phyloP scores from a whole-genome alignment of 345 rosid genomes.

The Gynandropsis gynandra region DNA sequence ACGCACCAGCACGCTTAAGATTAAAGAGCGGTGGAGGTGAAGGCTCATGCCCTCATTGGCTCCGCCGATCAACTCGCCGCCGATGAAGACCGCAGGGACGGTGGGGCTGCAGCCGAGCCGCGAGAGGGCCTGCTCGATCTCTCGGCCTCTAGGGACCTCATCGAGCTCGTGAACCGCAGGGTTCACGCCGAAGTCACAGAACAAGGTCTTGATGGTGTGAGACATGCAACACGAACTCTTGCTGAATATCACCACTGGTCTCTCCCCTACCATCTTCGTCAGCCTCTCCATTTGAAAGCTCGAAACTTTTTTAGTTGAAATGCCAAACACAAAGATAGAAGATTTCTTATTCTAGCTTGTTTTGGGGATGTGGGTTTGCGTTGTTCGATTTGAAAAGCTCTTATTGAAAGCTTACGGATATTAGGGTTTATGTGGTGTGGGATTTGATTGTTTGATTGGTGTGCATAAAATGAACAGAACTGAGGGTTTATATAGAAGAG shows the following conservation, averaged over 20 bases:
- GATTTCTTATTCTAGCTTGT: no score
- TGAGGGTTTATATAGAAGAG: slow-evolving; percentile 19
- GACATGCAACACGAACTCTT: slow-evolving; percentile 71
- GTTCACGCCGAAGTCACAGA: slow-evolving; percentile 68
- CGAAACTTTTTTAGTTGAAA: neutral
- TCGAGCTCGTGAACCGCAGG: slow-evolving; percentile 68
- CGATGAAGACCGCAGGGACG: slow-evolving; percentile 71
- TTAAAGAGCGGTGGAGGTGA: slow-evolving; percentile 67
- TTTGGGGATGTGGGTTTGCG: no score
- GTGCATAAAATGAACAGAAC: slow-evolving; percentile 19
- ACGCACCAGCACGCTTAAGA: slow-evolving; percentile 72
- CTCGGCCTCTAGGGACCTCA: slow-evolving; percentile 54
- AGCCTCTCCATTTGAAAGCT: slow-evolving; percentile 46
- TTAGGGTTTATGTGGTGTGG: slow-evolving; percentile 18
- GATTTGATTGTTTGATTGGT: slow-evolving; percentile 13
- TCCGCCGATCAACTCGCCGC: slow-evolving; percentile 81
- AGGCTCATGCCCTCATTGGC: slow-evolving; percentile 78
- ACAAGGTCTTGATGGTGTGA: slow-evolving; percentile 64
- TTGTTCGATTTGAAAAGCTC: neutral
- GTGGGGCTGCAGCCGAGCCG: slow-evolving; percentile 61
- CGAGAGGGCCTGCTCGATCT: slow-evolving; percentile 68
- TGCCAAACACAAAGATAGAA: neutral
- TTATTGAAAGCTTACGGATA: neutral
- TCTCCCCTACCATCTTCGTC: slow-evolving; percentile 52
- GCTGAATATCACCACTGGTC: slow-evolving; percentile 87